Conservation (phyloP, 75 land plant species). For the Pseudotsuga menziesii region DNA sequence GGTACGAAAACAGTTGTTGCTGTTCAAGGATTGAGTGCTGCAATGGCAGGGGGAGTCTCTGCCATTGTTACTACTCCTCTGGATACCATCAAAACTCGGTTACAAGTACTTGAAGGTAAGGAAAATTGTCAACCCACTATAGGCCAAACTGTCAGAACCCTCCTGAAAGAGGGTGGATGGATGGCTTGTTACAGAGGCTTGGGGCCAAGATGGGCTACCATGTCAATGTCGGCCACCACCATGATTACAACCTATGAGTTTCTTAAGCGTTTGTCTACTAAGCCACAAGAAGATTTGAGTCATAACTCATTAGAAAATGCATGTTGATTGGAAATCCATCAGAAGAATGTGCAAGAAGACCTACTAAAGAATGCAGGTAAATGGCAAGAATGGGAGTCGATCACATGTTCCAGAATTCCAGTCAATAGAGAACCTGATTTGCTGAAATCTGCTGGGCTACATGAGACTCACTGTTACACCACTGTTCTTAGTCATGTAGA, state of each 20-base stretch:
- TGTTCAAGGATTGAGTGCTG: constrained; percentile 86
- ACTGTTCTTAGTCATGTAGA: not conserved
- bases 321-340: not conserved
- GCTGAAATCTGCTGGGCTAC: not conserved
- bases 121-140: constrained; percentile 45
- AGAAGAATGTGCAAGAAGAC: not conserved
- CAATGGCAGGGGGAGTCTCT: constrained; percentile 83
- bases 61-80: constrained; percentile 90
- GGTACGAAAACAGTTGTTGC: constrained; percentile 45
- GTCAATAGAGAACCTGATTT: not conserved
- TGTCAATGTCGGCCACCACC: constrained; percentile 79
- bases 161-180: constrained; percentile 89
- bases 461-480: not conserved
- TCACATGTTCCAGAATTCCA: not conserved
- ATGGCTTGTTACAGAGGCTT: constrained; percentile 83
- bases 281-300: constrained; percentile 15
- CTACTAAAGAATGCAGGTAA: constrained; percentile 1
- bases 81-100: constrained; percentile 89
- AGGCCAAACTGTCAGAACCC: constrained; percentile 49
- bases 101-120: constrained; percentile 80
- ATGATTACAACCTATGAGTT: constrained; percentile 93
- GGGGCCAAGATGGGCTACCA: constrained; percentile 81
- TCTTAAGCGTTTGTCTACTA: constrained; percentile 71
- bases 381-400: not conserved
- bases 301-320: not conserved